phyloP scores from a whole-genome alignment of 2,329 filamentous ascomycete genomes.

The Botrytis hyacinthi region DNA sequence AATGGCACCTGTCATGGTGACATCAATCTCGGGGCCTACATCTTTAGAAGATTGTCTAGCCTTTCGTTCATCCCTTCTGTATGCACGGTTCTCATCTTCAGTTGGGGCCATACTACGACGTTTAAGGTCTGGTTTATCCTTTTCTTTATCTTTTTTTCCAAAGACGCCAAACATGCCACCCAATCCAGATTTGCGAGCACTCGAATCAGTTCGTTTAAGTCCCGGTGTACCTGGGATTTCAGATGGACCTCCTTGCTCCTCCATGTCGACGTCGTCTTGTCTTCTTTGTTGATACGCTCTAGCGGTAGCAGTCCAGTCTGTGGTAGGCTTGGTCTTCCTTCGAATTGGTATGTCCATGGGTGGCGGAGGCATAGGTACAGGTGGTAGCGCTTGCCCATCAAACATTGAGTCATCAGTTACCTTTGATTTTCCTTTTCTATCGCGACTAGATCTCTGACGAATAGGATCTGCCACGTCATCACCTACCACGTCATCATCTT shows the following conservation, averaged over 20 bases:
- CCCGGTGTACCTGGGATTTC: conserved; percentile 28
- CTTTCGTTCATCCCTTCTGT: conserved; percentile 41
- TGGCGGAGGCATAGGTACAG: conserved; percentile 38
- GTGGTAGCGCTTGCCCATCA: conserved; percentile 30
- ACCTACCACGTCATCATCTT: conserved; percentile 52
- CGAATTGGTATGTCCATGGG: conserved; percentile 34
- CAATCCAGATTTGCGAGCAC: conserved; percentile 58
- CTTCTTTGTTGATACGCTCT: conserved; percentile 59
- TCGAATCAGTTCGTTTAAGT: conserved; percentile 60
- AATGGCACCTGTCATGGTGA: conserved; percentile 44
- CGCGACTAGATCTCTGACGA: conserved; percentile 49
- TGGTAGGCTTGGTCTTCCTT: conserved; percentile 29
- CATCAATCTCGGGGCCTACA: conserved; percentile 48
- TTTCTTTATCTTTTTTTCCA: conserved; percentile 30
- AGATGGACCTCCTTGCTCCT: conserved; percentile 51
- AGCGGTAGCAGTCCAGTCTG: conserved; percentile 41
- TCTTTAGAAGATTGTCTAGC: conserved; percentile 40
- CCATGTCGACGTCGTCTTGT: conserved; percentile 61
- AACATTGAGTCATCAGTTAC: conserved; percentile 39
- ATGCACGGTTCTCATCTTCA: conserved; percentile 47
- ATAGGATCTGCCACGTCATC: conserved; percentile 47
- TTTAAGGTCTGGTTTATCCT: conserved; percentile 46
- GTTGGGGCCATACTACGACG: conserved; percentile 52
- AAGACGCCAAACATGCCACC: conserved; percentile 60
- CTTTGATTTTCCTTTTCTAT: conserved; percentile 44